Conservation (phyloP, 1,284 basidiomycete genomes). For the Ganoderma boninense region DNA sequence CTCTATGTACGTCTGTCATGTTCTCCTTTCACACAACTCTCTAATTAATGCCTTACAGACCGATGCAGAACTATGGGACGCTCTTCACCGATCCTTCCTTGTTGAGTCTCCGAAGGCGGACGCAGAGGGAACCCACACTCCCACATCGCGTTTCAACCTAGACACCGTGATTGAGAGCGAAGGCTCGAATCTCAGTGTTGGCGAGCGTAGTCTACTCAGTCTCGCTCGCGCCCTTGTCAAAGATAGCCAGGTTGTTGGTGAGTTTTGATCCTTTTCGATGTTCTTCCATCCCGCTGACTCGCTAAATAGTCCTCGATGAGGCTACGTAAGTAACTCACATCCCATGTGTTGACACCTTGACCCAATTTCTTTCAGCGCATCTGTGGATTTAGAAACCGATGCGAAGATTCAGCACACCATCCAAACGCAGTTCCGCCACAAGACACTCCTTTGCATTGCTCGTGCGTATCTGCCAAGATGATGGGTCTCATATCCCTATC, state of each 20-base stretch:
- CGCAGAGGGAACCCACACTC: constrained; percentile 36
- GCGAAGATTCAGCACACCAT: constrained; percentile 69
- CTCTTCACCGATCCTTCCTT: constrained; percentile 81
- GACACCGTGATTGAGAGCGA: constrained; percentile 88
- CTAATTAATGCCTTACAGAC: constrained; percentile 47
- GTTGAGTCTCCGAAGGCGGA: constrained; percentile 52
- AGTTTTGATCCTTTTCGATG: constrained; percentile 22
- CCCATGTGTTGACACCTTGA: not conserved
- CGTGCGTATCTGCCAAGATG: constrained; percentile 31
- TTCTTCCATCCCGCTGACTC: not conserved
- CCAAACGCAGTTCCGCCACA: constrained; percentile 50
- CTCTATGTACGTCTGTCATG: constrained; percentile 32
- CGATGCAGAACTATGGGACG: constrained; percentile 84
- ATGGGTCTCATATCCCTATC: not conserved
- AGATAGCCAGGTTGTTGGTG: constrained; percentile 48
- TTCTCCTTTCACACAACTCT: not conserved
- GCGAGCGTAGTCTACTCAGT: constrained; percentile 53
- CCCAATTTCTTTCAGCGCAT: constrained; percentile 40
- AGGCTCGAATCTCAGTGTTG: constrained; percentile 83
- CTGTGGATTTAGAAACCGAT: constrained; percentile 67
- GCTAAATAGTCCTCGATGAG: constrained; percentile 39
- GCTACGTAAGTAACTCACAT: constrained; percentile 37
- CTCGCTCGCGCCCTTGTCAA: constrained; percentile 44
- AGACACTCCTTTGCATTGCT: constrained; percentile 42
- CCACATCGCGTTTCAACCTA: constrained; percentile 59